Conservation (phyloP, 2,329 filamentous ascomycete genomes). For the Aspergillus eucalypticola region DNA sequence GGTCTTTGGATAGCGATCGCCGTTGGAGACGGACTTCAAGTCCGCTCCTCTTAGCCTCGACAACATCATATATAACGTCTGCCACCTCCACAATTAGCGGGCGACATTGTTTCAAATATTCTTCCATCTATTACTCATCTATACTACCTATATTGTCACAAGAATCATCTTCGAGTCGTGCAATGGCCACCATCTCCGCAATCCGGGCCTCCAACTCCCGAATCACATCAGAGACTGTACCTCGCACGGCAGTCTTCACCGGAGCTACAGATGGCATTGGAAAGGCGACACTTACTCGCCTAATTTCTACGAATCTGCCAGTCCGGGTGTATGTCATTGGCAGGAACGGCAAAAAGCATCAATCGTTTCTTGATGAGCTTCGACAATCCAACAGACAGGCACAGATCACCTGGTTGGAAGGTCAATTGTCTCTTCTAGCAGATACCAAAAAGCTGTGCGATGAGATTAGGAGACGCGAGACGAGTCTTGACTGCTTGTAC, state of each 20-base stretch:
- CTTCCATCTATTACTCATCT: neutral
- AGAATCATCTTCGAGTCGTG: neutral
- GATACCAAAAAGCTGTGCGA: slow-evolving; percentile 1
- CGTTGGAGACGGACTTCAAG: neutral
- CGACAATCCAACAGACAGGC: slow-evolving; percentile 1
- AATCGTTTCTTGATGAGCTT: neutral
- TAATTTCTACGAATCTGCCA: neutral
- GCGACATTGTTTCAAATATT: neutral
- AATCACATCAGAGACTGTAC: neutral
- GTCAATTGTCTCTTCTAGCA: slow-evolving; percentile 6
- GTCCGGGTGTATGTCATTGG: neutral
- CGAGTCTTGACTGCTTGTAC: neutral
- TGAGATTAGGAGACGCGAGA: neutral
- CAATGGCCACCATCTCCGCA: neutral
- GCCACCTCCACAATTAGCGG: neutral
- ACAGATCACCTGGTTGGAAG: slow-evolving; percentile 2
- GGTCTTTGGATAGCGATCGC: neutral
- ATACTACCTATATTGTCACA: neutral
- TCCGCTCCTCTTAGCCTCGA: neutral
- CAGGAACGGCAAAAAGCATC: neutral
- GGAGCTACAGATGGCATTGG: slow-evolving; percentile 6
- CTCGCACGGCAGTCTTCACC: neutral
- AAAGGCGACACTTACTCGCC: neutral
- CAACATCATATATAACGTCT: neutral
- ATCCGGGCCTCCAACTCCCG: neutral